Conservation (phyloP, 176 grass and related monocot genomes). For the Carex cristatella region DNA sequence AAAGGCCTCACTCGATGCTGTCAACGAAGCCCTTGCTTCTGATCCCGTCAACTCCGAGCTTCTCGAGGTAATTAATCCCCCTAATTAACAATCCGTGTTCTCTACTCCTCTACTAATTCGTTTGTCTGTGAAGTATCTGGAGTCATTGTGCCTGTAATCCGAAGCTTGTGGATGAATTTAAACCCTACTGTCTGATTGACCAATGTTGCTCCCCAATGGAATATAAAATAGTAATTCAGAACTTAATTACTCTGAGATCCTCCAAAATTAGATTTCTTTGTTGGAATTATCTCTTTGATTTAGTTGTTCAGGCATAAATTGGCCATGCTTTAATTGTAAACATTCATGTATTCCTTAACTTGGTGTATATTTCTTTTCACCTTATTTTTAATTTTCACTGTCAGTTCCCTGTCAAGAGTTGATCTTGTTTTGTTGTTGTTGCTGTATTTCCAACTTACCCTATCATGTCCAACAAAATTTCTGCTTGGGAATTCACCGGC, state of each 20-base stretch:
- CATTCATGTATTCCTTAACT: not conserved
- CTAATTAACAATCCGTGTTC: not conserved
- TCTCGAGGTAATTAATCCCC: slow-evolving; percentile 39
- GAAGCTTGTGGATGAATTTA: not conserved
- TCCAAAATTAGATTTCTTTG: not conserved
- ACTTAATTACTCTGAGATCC: not conserved
- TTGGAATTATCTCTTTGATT: too few species aligned
- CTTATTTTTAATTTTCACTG: not conserved
- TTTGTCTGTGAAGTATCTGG: not conserved
- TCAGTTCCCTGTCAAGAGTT: not conserved
- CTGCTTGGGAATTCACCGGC: not conserved
- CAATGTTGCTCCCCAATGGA: not conserved
- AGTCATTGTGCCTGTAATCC: not conserved
- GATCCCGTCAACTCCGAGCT: slow-evolving; percentile 72
- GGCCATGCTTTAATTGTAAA: not conserved
- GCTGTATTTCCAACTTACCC: not conserved
- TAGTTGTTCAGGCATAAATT: not conserved
- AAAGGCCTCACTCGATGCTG: slow-evolving; percentile 62
- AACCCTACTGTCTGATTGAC: not conserved
- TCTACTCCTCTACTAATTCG: not conserved
- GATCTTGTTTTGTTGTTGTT: not conserved
- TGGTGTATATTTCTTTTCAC: not conserved
- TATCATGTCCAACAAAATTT: not conserved
- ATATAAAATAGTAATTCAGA: not conserved
- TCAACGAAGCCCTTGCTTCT: slow-evolving; percentile 75